phyloP scores from a whole-genome alignment of 495 filamentous ascomycete genomes.

The Tuber umbilicatum region DNA sequence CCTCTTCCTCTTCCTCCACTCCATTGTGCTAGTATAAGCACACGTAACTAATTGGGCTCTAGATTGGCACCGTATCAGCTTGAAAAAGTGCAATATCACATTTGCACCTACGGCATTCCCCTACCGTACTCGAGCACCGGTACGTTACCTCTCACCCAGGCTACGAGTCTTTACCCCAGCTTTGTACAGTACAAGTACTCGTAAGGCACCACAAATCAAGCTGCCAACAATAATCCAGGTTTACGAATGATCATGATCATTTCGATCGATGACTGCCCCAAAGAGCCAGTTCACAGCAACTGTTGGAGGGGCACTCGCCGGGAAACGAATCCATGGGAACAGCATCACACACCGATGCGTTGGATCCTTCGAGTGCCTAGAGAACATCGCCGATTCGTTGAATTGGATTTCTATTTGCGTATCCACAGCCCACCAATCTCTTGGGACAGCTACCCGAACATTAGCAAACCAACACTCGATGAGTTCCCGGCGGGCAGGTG shows the following conservation, averaged over 20 bases:
- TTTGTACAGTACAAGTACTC: not conserved
- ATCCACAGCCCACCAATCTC: not conserved
- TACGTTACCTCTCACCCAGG: not conserved
- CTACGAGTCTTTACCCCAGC: not conserved
- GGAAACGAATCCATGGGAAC: not conserved
- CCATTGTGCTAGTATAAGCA: not conserved
- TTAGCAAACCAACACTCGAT: not conserved
- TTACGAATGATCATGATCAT: not conserved
- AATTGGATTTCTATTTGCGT: not conserved
- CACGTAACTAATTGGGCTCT: not conserved
- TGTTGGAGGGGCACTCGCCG: not conserved
- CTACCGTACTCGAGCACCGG: not conserved
- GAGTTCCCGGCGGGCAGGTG: not conserved
- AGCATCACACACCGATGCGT: not conserved
- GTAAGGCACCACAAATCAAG: not conserved
- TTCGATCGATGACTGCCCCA: not conserved
- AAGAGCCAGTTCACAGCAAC: not conserved
- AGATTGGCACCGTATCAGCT: not conserved
- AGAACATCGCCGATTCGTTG: not conserved
- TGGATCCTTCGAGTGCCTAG: not conserved
- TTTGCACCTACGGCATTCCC: not conserved
- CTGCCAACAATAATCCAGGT: not conserved
- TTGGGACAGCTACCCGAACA: not conserved
- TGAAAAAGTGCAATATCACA: not conserved
- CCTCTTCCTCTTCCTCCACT: not conserved